phyloP scores from a whole-genome alignment of 352 stramenopile species.

The Pythium brassicae region DNA sequence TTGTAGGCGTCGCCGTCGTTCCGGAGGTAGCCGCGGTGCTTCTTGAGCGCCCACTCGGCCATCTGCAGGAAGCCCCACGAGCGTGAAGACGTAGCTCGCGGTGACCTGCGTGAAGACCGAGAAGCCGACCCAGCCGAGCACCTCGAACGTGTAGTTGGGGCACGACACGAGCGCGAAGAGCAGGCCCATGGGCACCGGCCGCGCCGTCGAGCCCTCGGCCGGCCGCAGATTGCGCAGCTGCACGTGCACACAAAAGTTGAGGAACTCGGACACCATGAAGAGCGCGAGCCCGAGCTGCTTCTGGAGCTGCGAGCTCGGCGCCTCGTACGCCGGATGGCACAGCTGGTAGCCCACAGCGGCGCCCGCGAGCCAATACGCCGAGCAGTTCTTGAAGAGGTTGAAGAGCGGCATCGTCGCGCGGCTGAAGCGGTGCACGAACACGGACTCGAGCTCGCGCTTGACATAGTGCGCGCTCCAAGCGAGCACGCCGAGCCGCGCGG shows the following conservation, averaged over 20 bases:
- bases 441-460: constrained; percentile 84
- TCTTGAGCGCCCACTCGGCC: constrained; percentile 87
- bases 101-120: constrained; percentile 82
- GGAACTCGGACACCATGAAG: constrained; percentile 68
- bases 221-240: constrained; percentile 79
- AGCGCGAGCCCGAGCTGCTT: constrained; percentile 51
- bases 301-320: constrained; percentile 43
- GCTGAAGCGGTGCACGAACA: constrained; percentile 89
- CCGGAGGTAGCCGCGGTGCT: constrained; percentile 87
- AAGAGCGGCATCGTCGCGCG: constrained; percentile 82
- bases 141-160: constrained; percentile 91
- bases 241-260: constrained; percentile 85
- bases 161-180: constrained; percentile 86
- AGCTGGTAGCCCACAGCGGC: constrained; percentile 80
- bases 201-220: constrained; percentile 67
- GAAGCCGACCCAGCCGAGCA: constrained; percentile 87
- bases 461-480: constrained; percentile 82
- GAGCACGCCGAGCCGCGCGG: constrained; percentile 48
- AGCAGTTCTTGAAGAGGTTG: constrained; percentile 91
- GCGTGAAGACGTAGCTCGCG: constrained; percentile 81
- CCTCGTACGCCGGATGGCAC: constrained; percentile 67
- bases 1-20: constrained; percentile 85
- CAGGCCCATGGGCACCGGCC: constrained; percentile 60
- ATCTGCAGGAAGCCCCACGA: constrained; percentile 86
- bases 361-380: constrained; percentile 87